phyloP scores from a whole-genome alignment of 768 basidiomycete genomes.

The Dentipellis fragilis region DNA sequence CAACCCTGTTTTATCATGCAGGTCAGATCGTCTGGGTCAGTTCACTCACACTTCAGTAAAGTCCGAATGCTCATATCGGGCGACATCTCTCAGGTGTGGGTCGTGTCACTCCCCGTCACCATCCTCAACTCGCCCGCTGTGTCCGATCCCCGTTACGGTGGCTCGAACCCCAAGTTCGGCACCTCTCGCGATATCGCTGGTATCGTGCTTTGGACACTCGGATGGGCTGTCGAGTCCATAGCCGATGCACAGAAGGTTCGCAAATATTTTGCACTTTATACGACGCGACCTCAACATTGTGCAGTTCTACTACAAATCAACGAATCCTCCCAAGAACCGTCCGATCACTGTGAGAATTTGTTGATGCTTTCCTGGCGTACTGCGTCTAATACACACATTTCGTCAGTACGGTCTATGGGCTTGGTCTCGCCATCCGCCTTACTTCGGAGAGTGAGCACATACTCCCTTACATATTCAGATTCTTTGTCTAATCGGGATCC shows the following conservation, averaged over 20 bases:
- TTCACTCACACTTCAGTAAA: background rate
- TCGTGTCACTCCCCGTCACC: slow-evolving; percentile 50
- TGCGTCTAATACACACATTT: background rate
- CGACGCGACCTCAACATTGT: background rate
- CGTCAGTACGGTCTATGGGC: slow-evolving; percentile 40
- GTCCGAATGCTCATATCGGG: background rate
- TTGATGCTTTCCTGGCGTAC: background rate
- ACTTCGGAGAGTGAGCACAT: slow-evolving; percentile 55
- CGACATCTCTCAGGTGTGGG: slow-evolving; percentile 37
- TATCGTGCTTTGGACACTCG: slow-evolving; percentile 49
- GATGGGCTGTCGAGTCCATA: slow-evolving; percentile 44
- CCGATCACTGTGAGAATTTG: slow-evolving; percentile 31
- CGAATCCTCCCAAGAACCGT: slow-evolving; percentile 37
- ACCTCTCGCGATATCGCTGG: slow-evolving; percentile 56
- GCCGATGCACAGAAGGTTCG: slow-evolving; percentile 51
- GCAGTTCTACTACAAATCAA: slow-evolving; percentile 43
- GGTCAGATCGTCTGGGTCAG: slow-evolving; percentile 54
- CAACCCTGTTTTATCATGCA: slow-evolving; percentile 13
- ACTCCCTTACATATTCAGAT: background rate
- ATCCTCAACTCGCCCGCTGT: slow-evolving; percentile 63
- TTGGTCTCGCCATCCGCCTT: slow-evolving; percentile 58
- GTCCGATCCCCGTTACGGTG: slow-evolving; percentile 32
- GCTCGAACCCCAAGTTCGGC: slow-evolving; percentile 48
- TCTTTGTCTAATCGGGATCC: background rate
- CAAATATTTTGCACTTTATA: background rate